Base-by-base conservation (phyloP, 805 yeast genomes). In the Ogataea methylovora region DNA sequence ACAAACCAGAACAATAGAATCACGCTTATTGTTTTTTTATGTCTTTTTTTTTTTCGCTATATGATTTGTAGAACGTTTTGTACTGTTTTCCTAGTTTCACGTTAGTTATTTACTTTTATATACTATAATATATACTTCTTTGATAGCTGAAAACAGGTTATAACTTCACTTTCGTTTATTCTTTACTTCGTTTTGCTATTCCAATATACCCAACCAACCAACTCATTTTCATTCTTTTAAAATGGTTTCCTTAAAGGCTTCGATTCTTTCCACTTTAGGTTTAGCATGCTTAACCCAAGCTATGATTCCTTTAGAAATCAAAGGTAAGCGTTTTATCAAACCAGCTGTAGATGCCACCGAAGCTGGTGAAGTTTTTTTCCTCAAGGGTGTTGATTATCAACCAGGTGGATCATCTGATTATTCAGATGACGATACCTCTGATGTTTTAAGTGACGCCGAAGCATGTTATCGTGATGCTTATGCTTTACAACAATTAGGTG, bases 361-460 rank as follows among this genome's bases (percentile, higher is more conserved):
- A 10, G 53, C 62, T 17, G 79, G 79, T 23, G 67, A 69, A 29
- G 81, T 84, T 8, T 88, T 85, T 55, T 81, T 79, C 56, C 66
- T 87, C 36, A 74, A 84, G 40, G 97, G 97, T 42, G 75, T 88
- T 27, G 97, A 86, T 58, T 88, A 88, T 58, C 94, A 85, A 60
- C 94, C 90, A 0, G 96, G 97, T 43, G 97, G 96, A 2, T 79
- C 95, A 0, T 83, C 94, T 1, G 69, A 63, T 13, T 75, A 66
- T 46, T 46, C 57, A 14, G 47, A 48, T 23, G 62, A 40, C 29
- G 43, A 39, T 30, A 52, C 32, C 1, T 43, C 52, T 11, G 96
- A 88, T 55, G 87, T 85, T 2, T 64, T 88, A 24, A 69, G 87
- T 11, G 84, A 85, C 46, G 68, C 73, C 2, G 73, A 68, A 17